Conservation (phyloP, 306 rosid species). For the Glycyrrhiza uralensis region DNA sequence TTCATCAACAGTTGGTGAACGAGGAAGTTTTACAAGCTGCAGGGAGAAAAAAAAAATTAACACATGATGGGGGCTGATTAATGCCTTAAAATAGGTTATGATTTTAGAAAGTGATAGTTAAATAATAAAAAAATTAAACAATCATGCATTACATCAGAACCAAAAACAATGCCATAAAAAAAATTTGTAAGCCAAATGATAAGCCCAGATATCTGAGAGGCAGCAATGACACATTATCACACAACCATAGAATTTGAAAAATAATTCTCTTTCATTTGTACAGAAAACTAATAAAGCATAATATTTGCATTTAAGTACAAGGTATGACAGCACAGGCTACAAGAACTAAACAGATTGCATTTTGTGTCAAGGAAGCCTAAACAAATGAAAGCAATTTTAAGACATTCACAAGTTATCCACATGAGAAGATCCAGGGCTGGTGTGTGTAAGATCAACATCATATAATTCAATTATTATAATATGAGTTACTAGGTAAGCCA, state of each 20-base stretch:
- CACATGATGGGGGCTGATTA: background rate
- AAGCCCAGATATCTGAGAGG: background rate
- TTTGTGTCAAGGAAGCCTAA: background rate
- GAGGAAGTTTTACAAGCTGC: conserved; percentile 95
- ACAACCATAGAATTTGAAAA: background rate
- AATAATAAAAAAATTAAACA: background rate
- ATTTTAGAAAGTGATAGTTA: background rate
- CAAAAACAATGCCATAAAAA: conserved; percentile 7
- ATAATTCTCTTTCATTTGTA: background rate
- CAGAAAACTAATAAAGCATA: background rate
- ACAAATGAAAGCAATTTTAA: conserved; percentile 1
- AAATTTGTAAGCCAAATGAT: conserved; percentile 11
- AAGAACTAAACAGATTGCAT: background rate
- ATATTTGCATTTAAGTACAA: background rate
- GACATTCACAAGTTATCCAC: background rate
- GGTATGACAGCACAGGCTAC: background rate
- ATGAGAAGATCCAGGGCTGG: background rate
- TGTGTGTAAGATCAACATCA: background rate
- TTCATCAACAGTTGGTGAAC: conserved; percentile 95
- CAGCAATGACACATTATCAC: background rate
- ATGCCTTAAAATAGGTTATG: background rate
- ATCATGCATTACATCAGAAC: conserved; percentile 4
- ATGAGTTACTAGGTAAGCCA: background rate
- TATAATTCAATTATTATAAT: background rate
- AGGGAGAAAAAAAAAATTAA: conserved; percentile 31